Evolutionary conservation across 768 basidiomycete genomes (phyloP), one percentile per base, ranked within the genome.

Genomic region (Termitomyces sp.): DNA sequence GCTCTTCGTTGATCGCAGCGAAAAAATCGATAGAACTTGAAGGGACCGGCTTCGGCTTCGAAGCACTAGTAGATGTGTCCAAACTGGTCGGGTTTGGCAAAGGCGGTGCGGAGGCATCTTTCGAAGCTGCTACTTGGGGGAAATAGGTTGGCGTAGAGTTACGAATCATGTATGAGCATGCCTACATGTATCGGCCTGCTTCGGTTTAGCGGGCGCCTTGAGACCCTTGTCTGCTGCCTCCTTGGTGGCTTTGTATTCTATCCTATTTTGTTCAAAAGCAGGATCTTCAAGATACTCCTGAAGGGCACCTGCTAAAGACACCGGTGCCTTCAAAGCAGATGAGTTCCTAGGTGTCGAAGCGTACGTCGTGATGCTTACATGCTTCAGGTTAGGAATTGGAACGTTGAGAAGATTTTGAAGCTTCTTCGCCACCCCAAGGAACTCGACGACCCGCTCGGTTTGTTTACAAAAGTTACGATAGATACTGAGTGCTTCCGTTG

Each of bases 211-310:
- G 16, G 62, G 45, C 53, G 59, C 62, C 59, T 63, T 66, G 29
- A 48, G 59, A 59, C 58, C 53, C 40, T 69, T 69, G 52, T 90
- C 90, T 3, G 82, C 80, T 3, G 82, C 77, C 5, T 78, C 81
- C 71, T 91, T 92, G 69, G 86, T 92, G 23, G 86, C 77, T 72
- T 82, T 94, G 75, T 99, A 98, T 66, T 98, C 97, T 9, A 89
- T 75, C 59, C 96, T 77, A 71, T 98, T 98, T 71, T 92, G 87
- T 70, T 98, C 97, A 63, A 99, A 99, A 66, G 94, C 94, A 23
- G 95, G 91, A 71, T 99, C 97, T 56, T 92, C 87, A 50, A 99
- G 79, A 68, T 98, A 99, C 66, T 98, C 96, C 68, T 98, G 90
- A 31, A 99, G 80, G 19, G 97, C 86, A 35, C 87, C 87, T 6